Base-by-base conservation (phyloP, 371 early-diverging fungal genomes). In the Fennellomyces sp. region DNA sequence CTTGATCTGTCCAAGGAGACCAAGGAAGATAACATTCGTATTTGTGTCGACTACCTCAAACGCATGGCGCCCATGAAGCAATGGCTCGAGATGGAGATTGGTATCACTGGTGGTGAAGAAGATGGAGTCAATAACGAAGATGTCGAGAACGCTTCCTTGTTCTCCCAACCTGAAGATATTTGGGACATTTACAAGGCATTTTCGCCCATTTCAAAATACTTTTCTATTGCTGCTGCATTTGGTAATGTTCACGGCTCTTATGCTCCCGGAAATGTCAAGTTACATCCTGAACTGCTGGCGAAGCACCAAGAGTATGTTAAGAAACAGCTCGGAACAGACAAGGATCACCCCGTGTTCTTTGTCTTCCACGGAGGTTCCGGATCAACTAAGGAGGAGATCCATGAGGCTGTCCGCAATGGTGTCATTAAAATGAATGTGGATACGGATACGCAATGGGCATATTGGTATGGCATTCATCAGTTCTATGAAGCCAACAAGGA, bases 391-490 rank as follows among this genome's bases (percentile, higher is more conserved):
- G 65, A 85, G 26, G 95, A 95, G 67, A 94, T 95, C 71, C 63
- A 80, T 63, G 88, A 87, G 17, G 95, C 95, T 47, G 94, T 95
- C 38, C 51, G 61, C 50, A 72, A 88, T 69, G 95, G 95, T 64
- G 93, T 94, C 30, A 83, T 95, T 77, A 95, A 95, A 88, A 95
- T 95, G 95, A 95, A 95, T 77, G 92, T 95, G 61, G 95, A 95
- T 70, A 78, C 75, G 31, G 80, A 79, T 55, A 91, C 92, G 30
- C 92, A 91, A 73, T 91, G 85, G 87, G 92, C 92, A 13, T 91
- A 91, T 80, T 88, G 89, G 79, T 71, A 73, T 26, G 91, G 92
- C 60, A 78, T 91, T 63, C 78, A 81, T 39, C 71, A 87, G 61
- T 91, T 84, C 69, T 88, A 90, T 65, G 84, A 88, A 56, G 60